Evolutionary conservation across 257 asterid genomes (phyloP), one percentile per base, ranked within the genome.

Genomic region (Ilex aquifolium): DNA sequence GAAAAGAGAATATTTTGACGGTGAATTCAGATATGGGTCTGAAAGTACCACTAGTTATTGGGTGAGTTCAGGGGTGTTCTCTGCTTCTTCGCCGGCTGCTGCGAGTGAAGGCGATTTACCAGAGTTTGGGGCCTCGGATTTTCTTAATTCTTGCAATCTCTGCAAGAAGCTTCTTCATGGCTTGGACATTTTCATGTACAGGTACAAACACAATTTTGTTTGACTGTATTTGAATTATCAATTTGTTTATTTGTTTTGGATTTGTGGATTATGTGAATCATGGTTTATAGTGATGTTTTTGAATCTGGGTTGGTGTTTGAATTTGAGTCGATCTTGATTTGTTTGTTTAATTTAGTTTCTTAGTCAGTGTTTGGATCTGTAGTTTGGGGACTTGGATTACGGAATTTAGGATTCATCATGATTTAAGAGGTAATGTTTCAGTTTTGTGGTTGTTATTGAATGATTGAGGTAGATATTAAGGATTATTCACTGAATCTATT

Each of bases 181-280:
- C 14, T 66, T 90, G 88, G 95, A 90, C 73, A 88, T 90, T 72
- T 90, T 83, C 71, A 90, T 90, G 90, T 90, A 90, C 84, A 90
- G 94, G 97, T 87, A 80, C 49, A 53, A 12, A 61, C 13, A 64
- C 49, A 14, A 44, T 0, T 13, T 62, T 16, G 12, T 42, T 11
- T 6, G 54, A n/a, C 7, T 67, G 14, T 51, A 50, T 6, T 50
- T 50, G 0, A 6, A 50, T 6, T 50, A 4, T 11, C 13, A 5
- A 50, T 16, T 40, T 0, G n/a, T 42, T 32, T 5, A 31, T 17
- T 51, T 12, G 66, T 14, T 5, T 55, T 44, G 15, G n/a, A 72
- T 70, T 31, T 39, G 31, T 32, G 44, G 13, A 44, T 44, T 44
- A 44, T 44, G 52, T 15, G 36, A 16, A 55, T 32, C 16, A 36